phyloP scores from a whole-genome alignment of 768 basidiomycete genomes.

The Xanthoconium stramineum region DNA sequence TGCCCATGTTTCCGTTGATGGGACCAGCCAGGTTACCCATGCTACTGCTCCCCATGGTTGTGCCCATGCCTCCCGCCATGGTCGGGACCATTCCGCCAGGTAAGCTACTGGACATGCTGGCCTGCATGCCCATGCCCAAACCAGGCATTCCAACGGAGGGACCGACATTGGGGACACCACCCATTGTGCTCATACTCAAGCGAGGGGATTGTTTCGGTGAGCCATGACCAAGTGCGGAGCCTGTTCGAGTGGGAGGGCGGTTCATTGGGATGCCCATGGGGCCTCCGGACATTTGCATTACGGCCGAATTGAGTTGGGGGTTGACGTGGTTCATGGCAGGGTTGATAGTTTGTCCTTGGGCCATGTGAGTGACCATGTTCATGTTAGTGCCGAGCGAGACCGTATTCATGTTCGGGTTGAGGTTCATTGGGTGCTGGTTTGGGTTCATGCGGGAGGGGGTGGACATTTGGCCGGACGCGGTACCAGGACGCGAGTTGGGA shows the following conservation, averaged over 20 bases:
- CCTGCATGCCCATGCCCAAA: slow-evolving; percentile 13
- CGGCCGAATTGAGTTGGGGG: slow-evolving; percentile 16
- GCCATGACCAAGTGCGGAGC: slow-evolving; percentile 26
- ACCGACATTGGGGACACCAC: neutral
- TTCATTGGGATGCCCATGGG: slow-evolving; percentile 23
- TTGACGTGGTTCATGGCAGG: slow-evolving; percentile 16
- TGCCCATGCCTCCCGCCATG: slow-evolving; percentile 15
- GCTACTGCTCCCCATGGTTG: slow-evolving; percentile 4
- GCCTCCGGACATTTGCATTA: slow-evolving; percentile 16
- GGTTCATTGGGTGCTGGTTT: slow-evolving; percentile 20
- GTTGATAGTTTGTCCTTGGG: neutral
- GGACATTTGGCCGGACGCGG: slow-evolving; percentile 17
- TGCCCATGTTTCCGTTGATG: slow-evolving; percentile 19
- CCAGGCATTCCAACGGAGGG: slow-evolving; percentile 9
- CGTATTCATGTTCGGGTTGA: slow-evolving; percentile 19
- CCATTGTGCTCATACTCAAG: slow-evolving; percentile 17
- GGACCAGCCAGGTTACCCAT: slow-evolving; percentile 5
- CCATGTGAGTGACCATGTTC: slow-evolving; percentile 13
- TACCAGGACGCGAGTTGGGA: slow-evolving; percentile 25
- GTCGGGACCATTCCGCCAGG: slow-evolving; percentile 11
- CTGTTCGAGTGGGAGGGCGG: slow-evolving; percentile 29
- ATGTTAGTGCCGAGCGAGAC: slow-evolving; percentile 9
- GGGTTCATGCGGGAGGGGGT: slow-evolving; percentile 25
- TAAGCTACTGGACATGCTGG: slow-evolving; percentile 14
- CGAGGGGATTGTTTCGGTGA: slow-evolving; percentile 31